These are phyloP conservation scores for Macadamia tetraphylla DNA, from an alignment of 164 flowering plant species.

Conservation along the genomic window DNA sequence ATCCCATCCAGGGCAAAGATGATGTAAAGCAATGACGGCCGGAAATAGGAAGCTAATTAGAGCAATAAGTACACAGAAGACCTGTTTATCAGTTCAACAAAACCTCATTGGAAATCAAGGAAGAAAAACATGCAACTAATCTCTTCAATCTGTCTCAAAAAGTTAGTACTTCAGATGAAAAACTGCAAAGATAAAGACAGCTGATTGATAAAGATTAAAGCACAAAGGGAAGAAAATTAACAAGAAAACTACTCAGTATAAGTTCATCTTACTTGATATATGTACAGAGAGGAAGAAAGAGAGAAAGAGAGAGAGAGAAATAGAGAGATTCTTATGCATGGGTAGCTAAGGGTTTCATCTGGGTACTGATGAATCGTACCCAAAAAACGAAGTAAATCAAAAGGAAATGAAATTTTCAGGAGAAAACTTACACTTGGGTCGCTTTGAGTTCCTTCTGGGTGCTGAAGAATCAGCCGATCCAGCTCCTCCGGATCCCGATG, in stretches of 20 bases:
- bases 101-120: not conserved
- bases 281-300: not conserved
- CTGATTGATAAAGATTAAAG: not conserved
- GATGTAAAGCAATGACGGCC: not conserved
- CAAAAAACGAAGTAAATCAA: not conserved
- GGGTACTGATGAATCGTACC: slow-evolving; percentile 7
- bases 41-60: not conserved
- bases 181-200: not conserved
- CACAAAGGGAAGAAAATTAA: not conserved
- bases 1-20: not conserved
- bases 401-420: not conserved
- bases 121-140: not conserved
- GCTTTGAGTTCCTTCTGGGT: slow-evolving; percentile 44
- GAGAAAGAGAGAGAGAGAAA: not conserved
- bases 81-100: not conserved
- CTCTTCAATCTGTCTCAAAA: not conserved
- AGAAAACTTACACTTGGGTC: slow-evolving; percentile 51
- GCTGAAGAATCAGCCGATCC: slow-evolving; percentile 47
- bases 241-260: not conserved
- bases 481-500: slow-evolving; percentile 38
- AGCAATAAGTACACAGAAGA: not conserved
- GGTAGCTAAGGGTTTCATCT: slow-evolving; percentile 13
- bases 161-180: not conserved
- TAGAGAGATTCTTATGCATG: slow-evolving; percentile 5
- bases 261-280: not conserved